Evolutionary conservation across 1,139 yeast genomes (phyloP).

Genomic region (Candida sp.): DNA sequence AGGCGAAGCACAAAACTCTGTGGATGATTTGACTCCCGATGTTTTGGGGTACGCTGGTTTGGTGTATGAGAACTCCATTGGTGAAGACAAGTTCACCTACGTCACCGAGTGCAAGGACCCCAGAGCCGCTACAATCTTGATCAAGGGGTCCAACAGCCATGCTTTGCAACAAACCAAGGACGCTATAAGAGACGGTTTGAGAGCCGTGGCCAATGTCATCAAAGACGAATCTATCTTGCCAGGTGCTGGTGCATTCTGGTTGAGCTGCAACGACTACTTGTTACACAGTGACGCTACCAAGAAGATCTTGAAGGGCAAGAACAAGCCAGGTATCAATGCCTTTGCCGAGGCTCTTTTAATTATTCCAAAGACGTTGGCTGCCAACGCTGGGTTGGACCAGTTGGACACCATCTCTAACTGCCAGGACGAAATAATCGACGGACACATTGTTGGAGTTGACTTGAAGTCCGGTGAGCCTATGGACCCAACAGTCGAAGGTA

Average conservation of each 20-base stretch:
- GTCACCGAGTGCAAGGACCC: conserved; percentile 94
- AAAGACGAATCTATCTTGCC: conserved; percentile 88
- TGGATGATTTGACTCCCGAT: conserved; percentile 86
- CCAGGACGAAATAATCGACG: conserved; percentile 88
- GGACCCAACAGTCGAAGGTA: conserved; percentile 94
- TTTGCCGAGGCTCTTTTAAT: conserved; percentile 91
- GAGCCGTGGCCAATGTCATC: conserved; percentile 92
- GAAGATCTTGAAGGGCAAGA: conserved; percentile 77
- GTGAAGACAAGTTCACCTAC: conserved; percentile 97
- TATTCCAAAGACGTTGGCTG: conserved; percentile 90
- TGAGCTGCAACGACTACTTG: conserved; percentile 79
- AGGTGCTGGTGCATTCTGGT: conserved; percentile 97
- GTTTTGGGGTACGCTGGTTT: conserved; percentile 91
- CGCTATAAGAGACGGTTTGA: conserved; percentile 95
- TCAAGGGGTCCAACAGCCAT: conserved; percentile 93
- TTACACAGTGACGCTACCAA: conserved; percentile 46
- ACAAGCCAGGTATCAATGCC: conserved; percentile 90
- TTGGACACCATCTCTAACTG: conserved; percentile 88
- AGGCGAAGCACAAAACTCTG: conserved; percentile 98
- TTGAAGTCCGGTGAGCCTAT: conserved; percentile 92
- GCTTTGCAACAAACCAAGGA: conserved; percentile 92
- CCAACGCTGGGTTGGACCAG: conserved; percentile 94
- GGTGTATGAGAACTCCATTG: conserved; percentile 91
- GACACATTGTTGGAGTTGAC: conserved; percentile 89
- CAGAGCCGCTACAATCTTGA: conserved; percentile 87